These are phyloP conservation scores for Dioszegia crocea DNA, from an alignment of 768 basidiomycete genomes.

Conservation along the genomic window DNA sequence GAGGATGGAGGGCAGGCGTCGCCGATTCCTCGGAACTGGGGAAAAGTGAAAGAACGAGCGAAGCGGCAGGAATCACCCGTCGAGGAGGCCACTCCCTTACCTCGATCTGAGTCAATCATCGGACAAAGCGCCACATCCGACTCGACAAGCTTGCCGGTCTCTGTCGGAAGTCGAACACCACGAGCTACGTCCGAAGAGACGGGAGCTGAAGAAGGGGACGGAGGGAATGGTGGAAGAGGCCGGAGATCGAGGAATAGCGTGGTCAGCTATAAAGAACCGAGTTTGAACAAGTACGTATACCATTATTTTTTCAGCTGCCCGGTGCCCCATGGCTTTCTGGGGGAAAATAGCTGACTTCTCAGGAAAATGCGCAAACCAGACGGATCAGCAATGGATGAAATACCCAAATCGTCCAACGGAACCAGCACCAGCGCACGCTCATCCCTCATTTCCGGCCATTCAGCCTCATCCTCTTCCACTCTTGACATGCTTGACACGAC, in stretches of 20 bases:
- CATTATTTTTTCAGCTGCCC: not conserved
- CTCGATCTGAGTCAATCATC: too few relatives aligned
- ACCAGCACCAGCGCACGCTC: not conserved
- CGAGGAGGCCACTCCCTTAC: too few relatives aligned
- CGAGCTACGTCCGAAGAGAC: not conserved
- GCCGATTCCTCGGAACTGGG: not conserved
- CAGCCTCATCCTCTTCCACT: not conserved
- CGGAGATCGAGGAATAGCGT: conserved; percentile 34
- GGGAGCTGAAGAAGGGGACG: conserved; percentile 3
- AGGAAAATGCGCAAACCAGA: conserved; percentile 49
- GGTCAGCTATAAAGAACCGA: conserved; percentile 48
- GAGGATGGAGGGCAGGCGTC: not conserved
- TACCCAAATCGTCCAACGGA: conserved; percentile 3
- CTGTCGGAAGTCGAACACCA: too few relatives aligned
- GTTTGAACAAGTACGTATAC: conserved; percentile 38
- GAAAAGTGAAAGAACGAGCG: not conserved
- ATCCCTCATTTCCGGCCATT: not conserved
- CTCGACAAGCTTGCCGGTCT: too few relatives aligned
- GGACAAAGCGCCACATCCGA: too few relatives aligned
- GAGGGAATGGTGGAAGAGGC: conserved; percentile 18
- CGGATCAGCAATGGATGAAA: conserved; percentile 26
- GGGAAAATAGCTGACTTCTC: not conserved
- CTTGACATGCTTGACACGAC: not conserved
- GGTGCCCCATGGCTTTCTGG: too few relatives aligned
- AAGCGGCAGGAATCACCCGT: not conserved